A percentile compares a stretch with the other conserved stretches of the same genome.
These are phyloP conservation scores for Madurella fahalii DNA, from an alignment of 2,329 filamentous ascomycete species.

Conservation along the genomic window DNA sequence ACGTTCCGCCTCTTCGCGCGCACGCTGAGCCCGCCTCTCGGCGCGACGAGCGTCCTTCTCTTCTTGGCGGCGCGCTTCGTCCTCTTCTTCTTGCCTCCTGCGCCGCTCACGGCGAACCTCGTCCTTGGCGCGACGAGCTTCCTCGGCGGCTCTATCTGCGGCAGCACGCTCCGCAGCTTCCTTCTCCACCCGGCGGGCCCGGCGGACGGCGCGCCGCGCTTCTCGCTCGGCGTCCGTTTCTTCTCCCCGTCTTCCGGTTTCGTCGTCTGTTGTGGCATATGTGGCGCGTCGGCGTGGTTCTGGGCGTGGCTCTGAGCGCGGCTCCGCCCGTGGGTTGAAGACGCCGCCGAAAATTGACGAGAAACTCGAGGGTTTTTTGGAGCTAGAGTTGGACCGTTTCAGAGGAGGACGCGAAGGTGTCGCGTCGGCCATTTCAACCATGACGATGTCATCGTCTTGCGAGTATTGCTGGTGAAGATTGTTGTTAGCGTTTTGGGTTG, in stretches of 20 bases:
- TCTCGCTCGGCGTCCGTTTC: slow-evolving; percentile 47
- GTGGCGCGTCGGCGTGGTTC: slow-evolving; percentile 49
- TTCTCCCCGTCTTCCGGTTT: slow-evolving; percentile 38
- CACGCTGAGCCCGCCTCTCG: slow-evolving; percentile 47
- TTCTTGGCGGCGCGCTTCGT: slow-evolving; percentile 49
- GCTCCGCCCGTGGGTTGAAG: slow-evolving; percentile 41
- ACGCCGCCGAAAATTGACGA: slow-evolving; percentile 61
- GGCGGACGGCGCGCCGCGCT: slow-evolving; percentile 49
- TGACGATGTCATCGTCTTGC: slow-evolving; percentile 59
- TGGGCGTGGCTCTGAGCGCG: slow-evolving; percentile 41
- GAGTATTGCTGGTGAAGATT: slow-evolving; percentile 57
- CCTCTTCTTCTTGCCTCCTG: slow-evolving; percentile 53
- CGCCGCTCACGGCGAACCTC: slow-evolving; percentile 53
- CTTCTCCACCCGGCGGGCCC: slow-evolving; percentile 54
- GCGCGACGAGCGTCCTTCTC: slow-evolving; percentile 57
- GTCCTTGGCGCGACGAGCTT: slow-evolving; percentile 54
- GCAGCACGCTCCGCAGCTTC: slow-evolving; percentile 44
- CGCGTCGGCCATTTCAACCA: slow-evolving; percentile 48
- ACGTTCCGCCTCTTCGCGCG: slow-evolving; percentile 48
- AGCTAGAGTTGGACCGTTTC: slow-evolving; percentile 58
- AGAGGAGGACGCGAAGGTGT: slow-evolving; percentile 47
- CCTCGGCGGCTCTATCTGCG: slow-evolving; percentile 49
- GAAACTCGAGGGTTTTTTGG: slow-evolving; percentile 57
- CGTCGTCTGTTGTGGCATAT: slow-evolving; percentile 48
- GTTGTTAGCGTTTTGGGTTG: slow-evolving; percentile 32